Base-by-base conservation (phyloP, 192 early-diverging fungal species). In the Coemansia sp. region DNA sequence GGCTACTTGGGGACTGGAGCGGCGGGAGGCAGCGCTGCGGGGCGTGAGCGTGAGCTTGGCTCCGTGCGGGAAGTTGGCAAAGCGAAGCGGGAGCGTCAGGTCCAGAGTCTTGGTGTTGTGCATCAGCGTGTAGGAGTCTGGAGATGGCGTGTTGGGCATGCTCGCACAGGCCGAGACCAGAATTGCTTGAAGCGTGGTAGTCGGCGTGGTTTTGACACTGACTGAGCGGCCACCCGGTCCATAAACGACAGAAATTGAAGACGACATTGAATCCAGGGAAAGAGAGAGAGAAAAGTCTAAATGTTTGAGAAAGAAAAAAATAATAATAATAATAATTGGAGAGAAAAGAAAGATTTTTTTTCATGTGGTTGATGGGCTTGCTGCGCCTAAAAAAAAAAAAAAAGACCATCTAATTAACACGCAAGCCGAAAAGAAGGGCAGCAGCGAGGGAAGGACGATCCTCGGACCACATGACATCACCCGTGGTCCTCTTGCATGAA, bases 11-110 rank as follows among this genome's bases (percentile, higher is more conserved):
- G 49, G 49, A 17, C 49, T 51, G 27, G 49, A 12, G 27, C 22
- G 49, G 27, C 24, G 15, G 19, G 20, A 25, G 19, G 46, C 22
- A 17, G 32, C 32, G 7, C 46, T 46, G 54, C 65, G 65, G 77
- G 68, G 56, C 24, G 45, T 62, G 17, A 96, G 79, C 36, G 79
- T 81, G 7, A 96, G 85, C 62, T 89, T 93, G 47, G 93, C 93
- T 14, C 91, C 91, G 3, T 89, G 77, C 3, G 93, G 89, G 35
- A 96, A 74, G 68, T 93, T 94, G 32, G 92, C 91, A 77, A 94
- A 91, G 36, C 93, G 88, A 17, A 94, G 82, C 1, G 89, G 84
- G 10, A 92, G 78, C 6, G 92, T 86, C 20, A 91, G 83, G 74
- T 93, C 89, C 31, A 96, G 82, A 17, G 71, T 65, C 42, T 84